Evolutionary conservation across 2,329 filamentous ascomycete species (phyloP).

Genomic region (Venturia asperata): DNA sequence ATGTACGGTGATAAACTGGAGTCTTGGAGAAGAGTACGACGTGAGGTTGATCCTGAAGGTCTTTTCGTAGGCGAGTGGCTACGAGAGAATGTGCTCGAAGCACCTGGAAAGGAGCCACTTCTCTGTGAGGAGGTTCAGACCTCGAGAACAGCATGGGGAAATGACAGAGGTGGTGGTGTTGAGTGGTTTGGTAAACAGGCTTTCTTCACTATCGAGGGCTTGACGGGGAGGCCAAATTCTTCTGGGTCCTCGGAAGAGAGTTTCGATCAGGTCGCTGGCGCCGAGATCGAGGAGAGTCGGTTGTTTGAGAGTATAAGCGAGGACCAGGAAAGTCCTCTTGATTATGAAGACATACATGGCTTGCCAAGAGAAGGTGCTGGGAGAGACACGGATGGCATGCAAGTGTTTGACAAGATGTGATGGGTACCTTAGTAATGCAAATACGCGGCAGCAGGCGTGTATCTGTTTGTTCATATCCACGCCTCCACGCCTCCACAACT

Average conservation of each 20-base stretch:
- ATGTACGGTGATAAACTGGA: slow-evolving; percentile 64
- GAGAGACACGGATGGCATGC: slow-evolving; percentile 27
- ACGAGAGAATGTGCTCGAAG: slow-evolving; percentile 55
- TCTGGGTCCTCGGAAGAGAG: slow-evolving; percentile 32
- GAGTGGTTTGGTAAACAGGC: slow-evolving; percentile 37
- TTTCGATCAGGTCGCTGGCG: slow-evolving; percentile 41
- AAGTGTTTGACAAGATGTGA: slow-evolving; percentile 36
- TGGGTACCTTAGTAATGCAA: background rate
- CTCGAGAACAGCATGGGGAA: slow-evolving; percentile 24
- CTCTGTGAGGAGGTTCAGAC: slow-evolving; percentile 38
- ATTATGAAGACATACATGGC: slow-evolving; percentile 20
- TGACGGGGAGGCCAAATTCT: slow-evolving; percentile 28
- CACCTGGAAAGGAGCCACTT: slow-evolving; percentile 27
- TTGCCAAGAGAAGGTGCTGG: slow-evolving; percentile 23
- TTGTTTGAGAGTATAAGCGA: slow-evolving; percentile 18
- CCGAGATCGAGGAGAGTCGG: slow-evolving; percentile 34
- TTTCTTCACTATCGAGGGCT: slow-evolving; percentile 26
- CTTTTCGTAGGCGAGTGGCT: slow-evolving; percentile 94
- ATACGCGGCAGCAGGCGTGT: background rate
- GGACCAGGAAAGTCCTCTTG: slow-evolving; percentile 15
- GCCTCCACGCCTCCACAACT: background rate
- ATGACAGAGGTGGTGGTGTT: slow-evolving; percentile 27
- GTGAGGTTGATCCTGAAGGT: slow-evolving; percentile 68
- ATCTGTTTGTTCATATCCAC: background rate
- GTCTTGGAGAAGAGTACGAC: slow-evolving; percentile 60